These are phyloP conservation scores for Castanospermum australe DNA, from an alignment of 306 rosid species.

Conservation along the genomic window DNA sequence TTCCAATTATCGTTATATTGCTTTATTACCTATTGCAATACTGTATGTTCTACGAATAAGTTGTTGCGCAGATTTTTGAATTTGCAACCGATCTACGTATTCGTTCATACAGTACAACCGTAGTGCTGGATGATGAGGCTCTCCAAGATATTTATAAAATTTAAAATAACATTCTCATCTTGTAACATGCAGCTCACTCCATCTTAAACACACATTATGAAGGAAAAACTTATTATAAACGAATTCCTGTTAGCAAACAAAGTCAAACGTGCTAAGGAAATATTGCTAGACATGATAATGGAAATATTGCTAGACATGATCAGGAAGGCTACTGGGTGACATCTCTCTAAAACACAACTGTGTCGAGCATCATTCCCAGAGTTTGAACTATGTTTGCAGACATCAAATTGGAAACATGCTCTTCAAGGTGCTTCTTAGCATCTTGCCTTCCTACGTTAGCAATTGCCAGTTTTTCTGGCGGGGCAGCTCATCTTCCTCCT, in stretches of 20 bases:
- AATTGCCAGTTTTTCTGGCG: slow-evolving; percentile 67
- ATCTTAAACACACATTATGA: too few relatives aligned
- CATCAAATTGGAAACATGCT: slow-evolving; percentile 71
- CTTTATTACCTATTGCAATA: neutral
- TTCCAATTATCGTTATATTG: neutral
- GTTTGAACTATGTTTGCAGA: slow-evolving; percentile 71
- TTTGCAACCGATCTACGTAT: neutral
- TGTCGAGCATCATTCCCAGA: slow-evolving; percentile 67
- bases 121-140: neutral
- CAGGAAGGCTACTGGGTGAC: neutral
- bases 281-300: too few relatives aligned
- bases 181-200: neutral
- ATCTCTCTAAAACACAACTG: slow-evolving; percentile 57
- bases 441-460: too few relatives aligned
- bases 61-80: neutral
- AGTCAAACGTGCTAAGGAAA: neutral
- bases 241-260: too few relatives aligned
- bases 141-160: neutral
- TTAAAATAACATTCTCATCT: neutral
- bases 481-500: slow-evolving; percentile 72
- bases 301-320: too few relatives aligned
- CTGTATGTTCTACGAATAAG: neutral
- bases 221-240: too few relatives aligned
- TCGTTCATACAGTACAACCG: neutral
- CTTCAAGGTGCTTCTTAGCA: slow-evolving; percentile 76